Evolutionary conservation across 768 basidiomycete species (phyloP).

Genomic region (Cyclocybe cylindracea): DNA sequence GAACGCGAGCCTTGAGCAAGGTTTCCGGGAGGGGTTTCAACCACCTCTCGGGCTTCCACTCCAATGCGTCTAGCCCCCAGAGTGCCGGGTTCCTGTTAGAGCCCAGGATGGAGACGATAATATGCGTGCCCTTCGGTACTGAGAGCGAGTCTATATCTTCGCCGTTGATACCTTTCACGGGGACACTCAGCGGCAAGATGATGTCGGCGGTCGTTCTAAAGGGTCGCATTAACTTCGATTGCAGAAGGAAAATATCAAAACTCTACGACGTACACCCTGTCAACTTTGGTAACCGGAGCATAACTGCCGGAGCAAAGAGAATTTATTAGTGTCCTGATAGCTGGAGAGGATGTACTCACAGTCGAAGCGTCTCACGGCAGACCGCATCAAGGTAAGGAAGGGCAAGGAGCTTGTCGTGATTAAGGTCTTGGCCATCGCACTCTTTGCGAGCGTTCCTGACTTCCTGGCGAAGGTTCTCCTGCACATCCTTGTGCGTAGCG

Average conservation of each 20-base stretch:
- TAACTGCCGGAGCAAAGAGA: constrained; percentile 7
- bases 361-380: constrained; percentile 39
- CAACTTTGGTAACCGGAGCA: constrained; percentile 17
- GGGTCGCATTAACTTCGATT: background rate
- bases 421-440: constrained; percentile 22
- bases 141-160: constrained; percentile 30
- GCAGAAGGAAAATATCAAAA: background rate
- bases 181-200: constrained; percentile 41
- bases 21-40: constrained; percentile 34
- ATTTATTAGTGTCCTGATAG: background rate
- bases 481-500: constrained; percentile 25
- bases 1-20: constrained; percentile 36
- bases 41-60: constrained; percentile 58
- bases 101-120: constrained; percentile 35
- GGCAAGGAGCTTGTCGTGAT: constrained; percentile 36
- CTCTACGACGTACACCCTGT: constrained; percentile 10
- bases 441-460: constrained; percentile 25
- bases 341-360: constrained; percentile 23
- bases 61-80: constrained; percentile 46
- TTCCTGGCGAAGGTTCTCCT: constrained; percentile 38
- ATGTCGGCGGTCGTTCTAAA: constrained; percentile 28
- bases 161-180: constrained; percentile 40
- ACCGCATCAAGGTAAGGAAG: constrained; percentile 41
- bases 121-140: constrained; percentile 37
- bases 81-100: constrained; percentile 38